Conservation (phyloP, 805 yeast species). For the Pichia paraexigua region DNA sequence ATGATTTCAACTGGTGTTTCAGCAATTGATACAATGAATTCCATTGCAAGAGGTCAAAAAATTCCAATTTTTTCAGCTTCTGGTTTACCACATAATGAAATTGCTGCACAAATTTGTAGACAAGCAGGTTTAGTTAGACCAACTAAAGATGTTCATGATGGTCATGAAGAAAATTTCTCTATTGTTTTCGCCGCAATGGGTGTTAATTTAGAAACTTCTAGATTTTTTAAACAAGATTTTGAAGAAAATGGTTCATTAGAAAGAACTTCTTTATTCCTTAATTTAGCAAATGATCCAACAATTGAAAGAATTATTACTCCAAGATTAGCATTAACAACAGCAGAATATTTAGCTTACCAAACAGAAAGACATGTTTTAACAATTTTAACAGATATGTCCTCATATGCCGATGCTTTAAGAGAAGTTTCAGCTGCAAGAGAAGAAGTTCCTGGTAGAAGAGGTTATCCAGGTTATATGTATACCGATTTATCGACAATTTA, state of each 20-base stretch:
- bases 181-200: slow-evolving; percentile 99
- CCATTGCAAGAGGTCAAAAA: slow-evolving; percentile 99
- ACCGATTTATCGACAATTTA: slow-evolving; percentile 98
- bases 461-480: slow-evolving; percentile 99
- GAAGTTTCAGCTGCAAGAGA: slow-evolving; percentile 99
- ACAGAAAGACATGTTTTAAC: slow-evolving; percentile 99
- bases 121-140: slow-evolving; percentile 99
- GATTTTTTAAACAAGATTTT: slow-evolving; percentile 98
- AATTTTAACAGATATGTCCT: slow-evolving; percentile 97
- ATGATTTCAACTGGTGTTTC: slow-evolving; percentile 99
- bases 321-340: slow-evolving; percentile 96
- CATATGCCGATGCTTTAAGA: slow-evolving; percentile 99
- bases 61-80: slow-evolving; percentile 98
- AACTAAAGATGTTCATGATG: slow-evolving; percentile 98
- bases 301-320: slow-evolving; percentile 99
- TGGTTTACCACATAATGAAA: slow-evolving; percentile 98
- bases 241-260: slow-evolving; percentile 98
- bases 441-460: slow-evolving; percentile 99
- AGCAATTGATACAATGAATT: slow-evolving; percentile 98
- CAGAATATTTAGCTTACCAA: slow-evolving; percentile 97
- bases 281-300: slow-evolving; percentile 98
- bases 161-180: slow-evolving; percentile 98
- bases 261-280: slow-evolving; percentile 93
- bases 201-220: slow-evolving; percentile 95
- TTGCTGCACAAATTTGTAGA: slow-evolving; percentile 99